Percentiles rank a stretch among this genome's conserved stretches.
phyloP scores from a whole-genome alignment of 2,329 filamentous ascomycete genomes.

The Thielaviopsis populi region DNA sequence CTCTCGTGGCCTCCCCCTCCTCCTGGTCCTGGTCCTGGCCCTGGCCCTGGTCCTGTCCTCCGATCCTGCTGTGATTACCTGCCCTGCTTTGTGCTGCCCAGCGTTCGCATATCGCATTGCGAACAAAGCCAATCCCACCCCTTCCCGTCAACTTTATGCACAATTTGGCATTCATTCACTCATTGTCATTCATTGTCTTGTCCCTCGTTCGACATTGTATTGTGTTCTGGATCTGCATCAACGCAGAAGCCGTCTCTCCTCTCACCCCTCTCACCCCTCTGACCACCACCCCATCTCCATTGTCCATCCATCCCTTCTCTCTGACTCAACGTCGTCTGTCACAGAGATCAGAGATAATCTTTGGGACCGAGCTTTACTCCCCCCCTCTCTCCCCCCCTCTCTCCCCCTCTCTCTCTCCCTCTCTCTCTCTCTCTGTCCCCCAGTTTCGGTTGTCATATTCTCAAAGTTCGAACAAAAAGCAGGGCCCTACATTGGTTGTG shows the following conservation, averaged over 20 bases:
- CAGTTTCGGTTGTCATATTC: background rate
- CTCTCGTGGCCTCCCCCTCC: background rate
- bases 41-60: background rate
- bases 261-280: background rate
- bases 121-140: background rate
- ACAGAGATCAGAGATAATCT: background rate
- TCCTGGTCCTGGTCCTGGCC: background rate
- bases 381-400: background rate
- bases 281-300: too few species aligned
- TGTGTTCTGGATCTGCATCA: too few species aligned
- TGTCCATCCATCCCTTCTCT: background rate
- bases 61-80: background rate
- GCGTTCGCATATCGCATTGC: background rate
- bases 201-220: background rate
- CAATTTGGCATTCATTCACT: background rate
- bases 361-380: conserved; percentile 3
- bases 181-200: background rate
- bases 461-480: background rate
- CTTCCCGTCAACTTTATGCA: background rate
- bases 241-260: background rate
- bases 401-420: background rate
- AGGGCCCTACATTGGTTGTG: background rate
- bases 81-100: background rate
- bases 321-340: background rate
- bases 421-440: background rate